phyloP scores from a whole-genome alignment of 2,329 filamentous ascomycete species.

The Apiospora koreana region DNA sequence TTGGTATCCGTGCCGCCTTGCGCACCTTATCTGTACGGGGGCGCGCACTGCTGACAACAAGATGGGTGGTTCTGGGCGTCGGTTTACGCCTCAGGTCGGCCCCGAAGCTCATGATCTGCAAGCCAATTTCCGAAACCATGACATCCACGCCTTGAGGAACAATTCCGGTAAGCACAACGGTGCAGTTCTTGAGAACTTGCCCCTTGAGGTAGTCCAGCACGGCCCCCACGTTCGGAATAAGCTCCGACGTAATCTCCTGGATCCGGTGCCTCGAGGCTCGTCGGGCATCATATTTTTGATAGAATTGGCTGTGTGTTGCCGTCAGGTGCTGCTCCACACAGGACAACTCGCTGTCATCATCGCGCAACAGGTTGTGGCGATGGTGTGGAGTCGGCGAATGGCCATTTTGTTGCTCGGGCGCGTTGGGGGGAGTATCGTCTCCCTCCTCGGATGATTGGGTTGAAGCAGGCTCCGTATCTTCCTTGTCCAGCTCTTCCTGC shows the following conservation, averaged over 20 bases:
- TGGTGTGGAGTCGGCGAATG: conserved; percentile 36
- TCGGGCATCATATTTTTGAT: conserved; percentile 73
- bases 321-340: conserved; percentile 76
- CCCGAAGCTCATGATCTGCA: conserved; percentile 86
- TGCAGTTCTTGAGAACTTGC: conserved; percentile 71
- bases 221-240: conserved; percentile 81
- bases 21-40: conserved; percentile 89
- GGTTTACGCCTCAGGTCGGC: conserved; percentile 63
- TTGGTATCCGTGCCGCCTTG: conserved; percentile 75
- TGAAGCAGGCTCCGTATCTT: conserved; percentile 63
- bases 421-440: neutral
- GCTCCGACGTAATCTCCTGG: conserved; percentile 41
- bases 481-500: conserved; percentile 87
- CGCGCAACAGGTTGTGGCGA: conserved; percentile 77
- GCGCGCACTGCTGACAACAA: conserved; percentile 69
- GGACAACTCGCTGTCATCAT: conserved; percentile 82
- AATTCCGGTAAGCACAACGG: conserved; percentile 87
- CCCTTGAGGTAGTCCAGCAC: conserved; percentile 84
- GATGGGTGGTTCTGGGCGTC: conserved; percentile 67
- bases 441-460: neutral
- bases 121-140: conserved; percentile 78
- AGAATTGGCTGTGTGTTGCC: conserved; percentile 77
- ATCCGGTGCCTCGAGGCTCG: conserved; percentile 45
- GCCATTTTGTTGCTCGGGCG: conserved; percentile 21
- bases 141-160: conserved; percentile 81